These are phyloP conservation scores for Teunomyces kruisii DNA, from an alignment of 805 yeast species.

Conservation along the genomic window DNA sequence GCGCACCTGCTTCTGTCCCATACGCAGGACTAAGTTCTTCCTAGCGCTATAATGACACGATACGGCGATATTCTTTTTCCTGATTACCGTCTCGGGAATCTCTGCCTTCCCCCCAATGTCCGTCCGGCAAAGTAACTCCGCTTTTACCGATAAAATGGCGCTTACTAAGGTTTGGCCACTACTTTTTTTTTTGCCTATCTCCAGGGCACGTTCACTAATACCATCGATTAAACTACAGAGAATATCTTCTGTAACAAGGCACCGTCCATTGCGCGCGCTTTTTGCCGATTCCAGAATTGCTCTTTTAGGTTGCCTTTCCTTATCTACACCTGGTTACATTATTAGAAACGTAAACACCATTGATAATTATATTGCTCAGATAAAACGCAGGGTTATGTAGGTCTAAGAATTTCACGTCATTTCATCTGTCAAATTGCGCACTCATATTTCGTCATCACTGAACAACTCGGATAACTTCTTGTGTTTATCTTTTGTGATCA, in stretches of 20 bases:
- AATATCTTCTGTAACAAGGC: neutral
- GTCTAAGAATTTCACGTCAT: neutral
- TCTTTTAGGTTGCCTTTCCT: too few species aligned
- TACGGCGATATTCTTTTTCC: too few species aligned
- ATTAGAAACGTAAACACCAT: too few species aligned
- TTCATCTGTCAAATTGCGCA: neutral
- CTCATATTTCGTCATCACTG: constrained; percentile 6
- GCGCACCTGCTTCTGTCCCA: neutral
- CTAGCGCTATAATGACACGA: too few species aligned
- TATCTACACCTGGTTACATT: too few species aligned
- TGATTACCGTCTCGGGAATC: too few species aligned
- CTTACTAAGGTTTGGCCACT: too few species aligned
- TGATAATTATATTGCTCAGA: too few species aligned
- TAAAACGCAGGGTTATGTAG: too few species aligned
- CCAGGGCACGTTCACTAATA: neutral
- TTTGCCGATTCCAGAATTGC: neutral
- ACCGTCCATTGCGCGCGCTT: neutral
- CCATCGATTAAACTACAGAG: neutral
- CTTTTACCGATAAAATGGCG: neutral
- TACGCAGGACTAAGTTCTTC: neutral
- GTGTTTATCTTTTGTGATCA: constrained; percentile 7
- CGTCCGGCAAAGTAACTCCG: neutral
- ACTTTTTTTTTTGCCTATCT: neutral
- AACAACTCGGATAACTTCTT: constrained; percentile 6
- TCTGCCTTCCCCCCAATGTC: too few species aligned